Evolutionary conservation across 139 green algal species (phyloP), one percentile per base, ranked within the genome.

Genomic region (Ettlia oleoabundans): DNA sequence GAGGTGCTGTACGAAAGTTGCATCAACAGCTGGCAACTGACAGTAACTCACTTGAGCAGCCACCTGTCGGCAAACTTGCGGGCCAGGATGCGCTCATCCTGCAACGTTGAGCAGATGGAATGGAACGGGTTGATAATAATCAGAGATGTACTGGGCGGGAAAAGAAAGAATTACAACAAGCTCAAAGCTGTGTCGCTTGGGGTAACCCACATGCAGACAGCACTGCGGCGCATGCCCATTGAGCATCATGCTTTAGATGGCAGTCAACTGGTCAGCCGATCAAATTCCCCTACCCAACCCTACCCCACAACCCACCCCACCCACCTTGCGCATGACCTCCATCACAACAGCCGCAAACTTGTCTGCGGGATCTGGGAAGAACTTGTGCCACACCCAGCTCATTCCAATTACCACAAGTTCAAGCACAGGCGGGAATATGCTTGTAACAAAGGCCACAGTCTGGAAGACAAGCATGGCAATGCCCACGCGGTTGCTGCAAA

Each of bases 51-150:
- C 72, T 67, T 78, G 52, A 78, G 71, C 47, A 78, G 71, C 71
- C 71, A 78, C 47, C 33, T 30, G 71, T 78, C 71, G 43, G 51
- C 71, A n/a, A 37, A 78, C 71, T 78, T 78, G 47, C 71, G 71
- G 71, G 71, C 71, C 26, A 51, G 35, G 26, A 80, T 68, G 73
- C 26, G 33, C 9, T 3, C 2, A 35, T 80, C 73, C n/a, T n/a
- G n/a, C n/a, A n/a, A n/a, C n/a, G n/a, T n/a, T n/a, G n/a, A n/a
- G n/a, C n/a, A n/a, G n/a, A n/a, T n/a, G n/a, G n/a, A n/a, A n/a
- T n/a, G n/a, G n/a, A n/a, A n/a, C n/a, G n/a, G n/a, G n/a, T n/a
- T n/a, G n/a, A n/a, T n/a, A n/a, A n/a, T n/a, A n/a, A n/a, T n/a
- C n/a, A n/a, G n/a, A n/a, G n/a, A n/a, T n/a, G n/a, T n/a, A n/a